Percentiles rank a stretch among this genome's conserved stretches.
Conservation (phyloP, 345 rosid genomes). For the Fremontodendron californicum region DNA sequence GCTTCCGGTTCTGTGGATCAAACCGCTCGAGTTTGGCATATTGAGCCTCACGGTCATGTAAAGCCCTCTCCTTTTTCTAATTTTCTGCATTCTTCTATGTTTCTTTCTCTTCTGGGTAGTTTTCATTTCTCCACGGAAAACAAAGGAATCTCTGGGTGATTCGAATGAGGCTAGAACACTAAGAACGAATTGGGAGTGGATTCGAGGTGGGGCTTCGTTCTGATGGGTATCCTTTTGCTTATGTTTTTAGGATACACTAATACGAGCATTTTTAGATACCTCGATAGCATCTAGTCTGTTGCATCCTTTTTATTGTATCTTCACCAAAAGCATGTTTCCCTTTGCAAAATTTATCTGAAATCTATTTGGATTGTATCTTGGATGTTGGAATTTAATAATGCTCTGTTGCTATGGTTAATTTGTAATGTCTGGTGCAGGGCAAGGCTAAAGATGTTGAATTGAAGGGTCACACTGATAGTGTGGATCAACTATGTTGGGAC, state of each 20-base stretch:
- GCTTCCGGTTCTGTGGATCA: conserved; percentile 99
- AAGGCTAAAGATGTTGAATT: conserved; percentile 84
- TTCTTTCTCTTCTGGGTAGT: not conserved
- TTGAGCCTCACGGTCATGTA: conserved; percentile 93
- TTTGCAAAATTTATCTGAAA: not conserved
- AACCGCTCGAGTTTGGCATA: conserved; percentile 94
- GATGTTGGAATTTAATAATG: conserved; percentile 1
- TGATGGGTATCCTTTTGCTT: not conserved
- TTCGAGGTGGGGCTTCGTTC: not conserved
- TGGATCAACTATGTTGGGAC: conserved; percentile 99
- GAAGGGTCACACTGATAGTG: conserved; percentile 97
- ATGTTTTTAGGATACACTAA: not conserved
- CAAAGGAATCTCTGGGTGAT: not conserved
- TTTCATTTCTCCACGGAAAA: not conserved
- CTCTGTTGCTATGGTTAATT: conserved; percentile 4
- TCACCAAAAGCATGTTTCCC: not conserved
- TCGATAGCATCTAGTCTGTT: not conserved
- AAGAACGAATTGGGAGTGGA: not conserved
- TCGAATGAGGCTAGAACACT: not conserved
- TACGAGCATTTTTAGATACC: not conserved
- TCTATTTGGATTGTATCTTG: conserved; percentile 11
- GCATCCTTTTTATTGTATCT: not conserved
- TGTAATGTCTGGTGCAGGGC: conserved; percentile 39
- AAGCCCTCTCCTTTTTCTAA: conserved; percentile 7
- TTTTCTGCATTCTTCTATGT: not conserved